These are phyloP conservation scores for Metarhizium rileyi DNA, from an alignment of 2,329 filamentous ascomycete species.

Conservation along the genomic window DNA sequence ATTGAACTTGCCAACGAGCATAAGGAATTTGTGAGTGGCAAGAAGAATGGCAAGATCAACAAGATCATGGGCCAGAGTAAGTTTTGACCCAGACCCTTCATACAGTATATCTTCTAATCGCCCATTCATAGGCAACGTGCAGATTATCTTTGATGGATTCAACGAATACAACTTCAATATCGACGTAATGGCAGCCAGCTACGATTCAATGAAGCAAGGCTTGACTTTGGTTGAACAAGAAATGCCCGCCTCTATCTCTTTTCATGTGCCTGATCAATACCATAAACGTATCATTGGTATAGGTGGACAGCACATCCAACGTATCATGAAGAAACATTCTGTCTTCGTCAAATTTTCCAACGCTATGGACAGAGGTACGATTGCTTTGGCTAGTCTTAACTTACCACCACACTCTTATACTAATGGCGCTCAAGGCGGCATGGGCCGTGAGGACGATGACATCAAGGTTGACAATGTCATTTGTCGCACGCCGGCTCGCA, in stretches of 20 bases:
- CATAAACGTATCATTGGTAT: conserved; percentile 99
- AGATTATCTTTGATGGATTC: conserved; percentile 98
- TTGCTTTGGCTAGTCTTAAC: neutral
- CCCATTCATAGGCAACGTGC: conserved; percentile 62
- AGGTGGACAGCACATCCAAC: conserved; percentile 95
- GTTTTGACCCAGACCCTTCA: conserved; percentile 1
- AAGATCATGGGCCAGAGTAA: conserved; percentile 97
- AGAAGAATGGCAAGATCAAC: conserved; percentile 99
- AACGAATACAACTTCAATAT: conserved; percentile 99
- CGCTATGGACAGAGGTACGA: conserved; percentile 81
- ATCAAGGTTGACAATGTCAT: conserved; percentile 99
- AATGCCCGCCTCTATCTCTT: conserved; percentile 98
- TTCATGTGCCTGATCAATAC: conserved; percentile 97
- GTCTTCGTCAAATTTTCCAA: conserved; percentile 99
- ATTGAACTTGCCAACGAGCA: conserved; percentile 98
- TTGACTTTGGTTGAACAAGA: conserved; percentile 92
- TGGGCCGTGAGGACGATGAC: conserved; percentile 93
- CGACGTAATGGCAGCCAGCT: conserved; percentile 84
- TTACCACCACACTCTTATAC: conserved; percentile 3
- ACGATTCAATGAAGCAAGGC: conserved; percentile 90
- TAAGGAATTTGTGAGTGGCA: conserved; percentile 98
- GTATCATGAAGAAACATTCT: conserved; percentile 99
- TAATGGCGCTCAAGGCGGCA: conserved; percentile 35
- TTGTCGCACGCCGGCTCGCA: conserved; percentile 91
- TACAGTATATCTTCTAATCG: neutral